Evolutionary conservation across 2,329 filamentous ascomycete genomes (phyloP).

Genomic region (Alternaria tenuissima): DNA sequence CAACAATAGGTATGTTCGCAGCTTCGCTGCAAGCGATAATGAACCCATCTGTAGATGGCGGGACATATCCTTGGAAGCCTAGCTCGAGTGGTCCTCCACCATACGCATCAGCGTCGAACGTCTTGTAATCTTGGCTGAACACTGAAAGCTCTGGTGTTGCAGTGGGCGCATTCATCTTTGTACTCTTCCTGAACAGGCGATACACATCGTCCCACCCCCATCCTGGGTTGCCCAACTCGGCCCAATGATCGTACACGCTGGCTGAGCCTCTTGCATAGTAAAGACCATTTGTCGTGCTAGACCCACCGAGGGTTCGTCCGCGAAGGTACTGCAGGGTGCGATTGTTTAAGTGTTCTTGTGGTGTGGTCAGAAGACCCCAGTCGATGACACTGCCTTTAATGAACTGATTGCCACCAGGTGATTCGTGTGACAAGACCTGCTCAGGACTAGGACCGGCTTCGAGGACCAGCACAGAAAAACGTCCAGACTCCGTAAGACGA

Average conservation of each 20-base stretch:
- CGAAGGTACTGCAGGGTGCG: slow-evolving; percentile 36
- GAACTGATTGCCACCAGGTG: slow-evolving; percentile 40
- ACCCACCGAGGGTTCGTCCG: slow-evolving; percentile 43
- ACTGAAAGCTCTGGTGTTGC: slow-evolving; percentile 27
- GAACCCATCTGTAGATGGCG: slow-evolving; percentile 38
- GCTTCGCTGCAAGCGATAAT: slow-evolving; percentile 39
- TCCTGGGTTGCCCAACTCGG: slow-evolving; percentile 63
- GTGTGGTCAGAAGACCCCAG: slow-evolving; percentile 41
- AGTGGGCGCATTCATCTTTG: slow-evolving; percentile 41
- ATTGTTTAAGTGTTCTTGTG: slow-evolving; percentile 29
- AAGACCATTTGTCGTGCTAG: slow-evolving; percentile 46
- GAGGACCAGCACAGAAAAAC: slow-evolving; percentile 41
- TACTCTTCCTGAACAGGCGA: slow-evolving; percentile 36
- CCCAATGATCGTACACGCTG: slow-evolving; percentile 61
- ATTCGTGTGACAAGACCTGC: slow-evolving; percentile 41
- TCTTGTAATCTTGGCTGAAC: slow-evolving; percentile 40
- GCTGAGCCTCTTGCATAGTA: slow-evolving; percentile 44
- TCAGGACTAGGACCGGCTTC: slow-evolving; percentile 44
- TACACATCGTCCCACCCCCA: slow-evolving; percentile 56
- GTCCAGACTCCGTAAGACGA: slow-evolving; percentile 33
- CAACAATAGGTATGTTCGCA: slow-evolving; percentile 41
- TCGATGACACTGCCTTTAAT: slow-evolving; percentile 40
- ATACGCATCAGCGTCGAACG: slow-evolving; percentile 38
- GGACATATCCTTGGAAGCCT: slow-evolving; percentile 41
- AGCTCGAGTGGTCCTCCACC: slow-evolving; percentile 40